Conservation (phyloP, 2,329 filamentous ascomycete genomes). For the Neofusicoccum sp. region DNA sequence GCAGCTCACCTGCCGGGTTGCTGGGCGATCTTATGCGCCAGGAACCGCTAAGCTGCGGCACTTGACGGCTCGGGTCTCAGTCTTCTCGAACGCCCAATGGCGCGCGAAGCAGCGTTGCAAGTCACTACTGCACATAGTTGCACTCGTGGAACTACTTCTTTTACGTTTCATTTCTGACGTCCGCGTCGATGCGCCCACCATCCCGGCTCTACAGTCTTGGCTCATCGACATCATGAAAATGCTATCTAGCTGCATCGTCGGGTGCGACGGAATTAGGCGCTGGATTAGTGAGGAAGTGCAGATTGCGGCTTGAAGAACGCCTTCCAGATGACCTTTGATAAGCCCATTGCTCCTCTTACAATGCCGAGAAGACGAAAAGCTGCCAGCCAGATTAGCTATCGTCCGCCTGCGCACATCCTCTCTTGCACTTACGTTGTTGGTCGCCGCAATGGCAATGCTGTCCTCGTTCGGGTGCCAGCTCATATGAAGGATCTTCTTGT, state of each 20-base stretch:
- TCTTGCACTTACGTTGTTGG: conserved; percentile 85
- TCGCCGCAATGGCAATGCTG: conserved; percentile 98
- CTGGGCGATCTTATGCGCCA: conserved; percentile 11
- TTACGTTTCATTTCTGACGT: conserved; percentile 19
- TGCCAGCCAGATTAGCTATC: conserved; percentile 26
- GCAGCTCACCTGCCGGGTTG: conserved; percentile 10
- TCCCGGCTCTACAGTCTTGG: conserved; percentile 18
- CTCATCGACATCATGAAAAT: conserved; percentile 20
- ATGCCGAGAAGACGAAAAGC: conserved; percentile 57
- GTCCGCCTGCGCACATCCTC: background rate
- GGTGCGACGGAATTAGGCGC: conserved; percentile 17
- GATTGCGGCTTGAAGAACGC: conserved; percentile 16
- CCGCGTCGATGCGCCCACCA: conserved; percentile 17
- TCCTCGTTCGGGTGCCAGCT: conserved; percentile 99
- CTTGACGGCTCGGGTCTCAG: too few species aligned
- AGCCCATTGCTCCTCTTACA: conserved; percentile 36
- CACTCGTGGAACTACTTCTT: conserved; percentile 17
- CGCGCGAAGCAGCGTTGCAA: background rate
- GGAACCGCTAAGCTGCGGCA: background rate
- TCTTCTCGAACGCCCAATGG: background rate
- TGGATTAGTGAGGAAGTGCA: conserved; percentile 16
- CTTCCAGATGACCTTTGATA: conserved; percentile 18
- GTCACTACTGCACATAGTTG: background rate
- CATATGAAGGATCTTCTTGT: conserved; percentile 99
- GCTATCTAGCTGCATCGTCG: conserved; percentile 19